phyloP scores from a whole-genome alignment of 345 rosid species.

The Theobroma cacao region DNA sequence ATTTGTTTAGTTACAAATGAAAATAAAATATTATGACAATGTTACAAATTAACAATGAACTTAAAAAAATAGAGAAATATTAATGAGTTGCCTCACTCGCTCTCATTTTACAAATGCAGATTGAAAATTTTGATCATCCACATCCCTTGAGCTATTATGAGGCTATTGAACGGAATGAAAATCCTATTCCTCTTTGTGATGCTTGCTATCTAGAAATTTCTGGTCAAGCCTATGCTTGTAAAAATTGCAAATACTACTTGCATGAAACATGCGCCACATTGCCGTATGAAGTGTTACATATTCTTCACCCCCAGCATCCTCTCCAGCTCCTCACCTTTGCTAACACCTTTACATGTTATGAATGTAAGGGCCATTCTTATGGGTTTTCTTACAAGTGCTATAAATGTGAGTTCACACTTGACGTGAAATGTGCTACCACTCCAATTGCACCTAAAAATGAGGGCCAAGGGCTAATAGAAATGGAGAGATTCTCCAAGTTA shows the following conservation, averaged over 20 bases:
- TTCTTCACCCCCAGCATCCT: slow-evolving; percentile 12
- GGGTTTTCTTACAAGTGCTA: not conserved
- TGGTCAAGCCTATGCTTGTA: not conserved
- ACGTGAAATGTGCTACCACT: slow-evolving; percentile 9
- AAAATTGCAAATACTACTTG: slow-evolving; percentile 3
- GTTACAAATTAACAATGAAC: no score
- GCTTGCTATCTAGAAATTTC: not conserved
- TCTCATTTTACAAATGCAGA: not conserved
- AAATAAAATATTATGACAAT: no score
- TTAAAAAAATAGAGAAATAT: no score
- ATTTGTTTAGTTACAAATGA: no score
- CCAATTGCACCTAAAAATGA: not conserved
- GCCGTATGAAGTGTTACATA: not conserved
- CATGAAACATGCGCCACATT: slow-evolving; percentile 13
- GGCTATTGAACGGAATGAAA: no score
- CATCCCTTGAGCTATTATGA: not conserved
- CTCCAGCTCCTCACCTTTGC: not conserved
- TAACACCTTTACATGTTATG: not conserved
- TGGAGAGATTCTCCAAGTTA: not conserved
- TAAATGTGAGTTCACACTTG: slow-evolving; percentile 13
- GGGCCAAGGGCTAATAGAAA: not conserved
- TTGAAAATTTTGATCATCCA: not conserved
- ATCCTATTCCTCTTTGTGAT: not conserved
- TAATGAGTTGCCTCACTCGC: no score
- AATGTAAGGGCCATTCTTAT: no score